Evolutionary conservation across 2,329 filamentous ascomycete species (phyloP).

Genomic region (Colletotrichum acutatum): DNA sequence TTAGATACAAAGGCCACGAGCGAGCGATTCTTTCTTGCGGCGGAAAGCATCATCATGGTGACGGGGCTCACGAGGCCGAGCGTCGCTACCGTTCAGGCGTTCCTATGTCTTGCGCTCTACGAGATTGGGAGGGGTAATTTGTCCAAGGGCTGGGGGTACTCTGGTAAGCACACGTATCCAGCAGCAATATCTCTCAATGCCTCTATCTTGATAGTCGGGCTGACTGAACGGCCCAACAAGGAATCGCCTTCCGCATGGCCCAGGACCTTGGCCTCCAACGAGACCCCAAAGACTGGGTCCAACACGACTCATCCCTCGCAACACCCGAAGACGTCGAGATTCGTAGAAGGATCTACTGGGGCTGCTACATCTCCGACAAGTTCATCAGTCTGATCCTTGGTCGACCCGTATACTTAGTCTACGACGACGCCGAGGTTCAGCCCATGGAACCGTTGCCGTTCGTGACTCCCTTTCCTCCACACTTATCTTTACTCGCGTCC

Average conservation of each 20-base stretch:
- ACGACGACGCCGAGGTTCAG: conserved; percentile 33
- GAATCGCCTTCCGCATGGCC: conserved; percentile 45
- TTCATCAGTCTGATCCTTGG: conserved; percentile 38
- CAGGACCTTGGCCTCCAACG: conserved; percentile 44
- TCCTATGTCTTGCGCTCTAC: conserved; percentile 43
- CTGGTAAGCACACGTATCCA: conserved; percentile 34
- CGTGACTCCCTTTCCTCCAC: background rate
- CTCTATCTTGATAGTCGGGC: too few species aligned
- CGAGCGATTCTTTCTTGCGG: conserved; percentile 38
- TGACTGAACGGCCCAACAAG: background rate
- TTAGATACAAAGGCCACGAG: conserved; percentile 26
- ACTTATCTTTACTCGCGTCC: background rate
- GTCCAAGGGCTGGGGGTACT: conserved; percentile 43
- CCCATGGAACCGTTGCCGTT: conserved; percentile 26
- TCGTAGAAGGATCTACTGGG: conserved; percentile 44
- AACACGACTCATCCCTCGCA: conserved; percentile 36
- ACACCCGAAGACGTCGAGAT: conserved; percentile 42
- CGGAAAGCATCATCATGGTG: conserved; percentile 42
- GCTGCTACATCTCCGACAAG: conserved; percentile 44
- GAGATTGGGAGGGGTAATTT: conserved; percentile 42
- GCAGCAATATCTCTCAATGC: background rate
- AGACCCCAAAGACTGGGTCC: conserved; percentile 40
- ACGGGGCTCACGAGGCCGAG: conserved; percentile 38
- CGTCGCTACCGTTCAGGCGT: conserved; percentile 40
- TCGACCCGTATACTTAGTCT: conserved; percentile 32